phyloP scores from a whole-genome alignment of 1,139 yeast genomes.

The Kodamaea alishanica region DNA sequence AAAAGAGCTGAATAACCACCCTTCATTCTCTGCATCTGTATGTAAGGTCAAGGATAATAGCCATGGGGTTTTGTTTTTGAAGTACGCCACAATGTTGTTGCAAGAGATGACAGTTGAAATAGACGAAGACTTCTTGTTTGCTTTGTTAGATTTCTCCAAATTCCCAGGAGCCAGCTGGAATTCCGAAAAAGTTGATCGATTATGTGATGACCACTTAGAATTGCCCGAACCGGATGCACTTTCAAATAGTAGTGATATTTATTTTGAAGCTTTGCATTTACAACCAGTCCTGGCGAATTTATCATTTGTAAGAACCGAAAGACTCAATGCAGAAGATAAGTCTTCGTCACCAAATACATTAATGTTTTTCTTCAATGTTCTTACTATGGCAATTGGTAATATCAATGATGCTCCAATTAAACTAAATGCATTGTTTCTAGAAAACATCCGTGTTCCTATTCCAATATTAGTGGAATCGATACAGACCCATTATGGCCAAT shows the following conservation, averaged over 20 bases:
- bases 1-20: slow-evolving; percentile 83
- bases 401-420: slow-evolving; percentile 95
- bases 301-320: slow-evolving; percentile 89
- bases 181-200: slow-evolving; percentile 40
- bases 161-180: slow-evolving; percentile 73
- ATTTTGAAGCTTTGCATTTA: slow-evolving; percentile 87
- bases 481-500: slow-evolving; percentile 86
- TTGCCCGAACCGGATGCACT: slow-evolving; percentile 69
- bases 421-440: slow-evolving; percentile 81
- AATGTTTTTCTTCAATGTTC: slow-evolving; percentile 73
- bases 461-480: slow-evolving; percentile 71
- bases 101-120: slow-evolving; percentile 92
- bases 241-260: slow-evolving; percentile 67
- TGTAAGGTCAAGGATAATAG: slow-evolving; percentile 83
- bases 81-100: slow-evolving; percentile 81
- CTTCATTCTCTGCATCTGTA: slow-evolving; percentile 81
- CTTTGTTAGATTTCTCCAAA: slow-evolving; percentile 73
- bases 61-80: slow-evolving; percentile 86
- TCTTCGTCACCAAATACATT: slow-evolving; percentile 60
- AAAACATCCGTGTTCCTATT: slow-evolving; percentile 82
- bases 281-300: slow-evolving; percentile 88
- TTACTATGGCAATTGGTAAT: slow-evolving; percentile 97
- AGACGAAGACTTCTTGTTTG: slow-evolving; percentile 89
- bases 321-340: slow-evolving; percentile 58
- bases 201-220: slow-evolving; percentile 60